Percentiles rank a stretch among this genome's conserved stretches.
Evolutionary conservation across 257 asterid species (phyloP).

Genomic region (Capsicum baccatum): DNA sequence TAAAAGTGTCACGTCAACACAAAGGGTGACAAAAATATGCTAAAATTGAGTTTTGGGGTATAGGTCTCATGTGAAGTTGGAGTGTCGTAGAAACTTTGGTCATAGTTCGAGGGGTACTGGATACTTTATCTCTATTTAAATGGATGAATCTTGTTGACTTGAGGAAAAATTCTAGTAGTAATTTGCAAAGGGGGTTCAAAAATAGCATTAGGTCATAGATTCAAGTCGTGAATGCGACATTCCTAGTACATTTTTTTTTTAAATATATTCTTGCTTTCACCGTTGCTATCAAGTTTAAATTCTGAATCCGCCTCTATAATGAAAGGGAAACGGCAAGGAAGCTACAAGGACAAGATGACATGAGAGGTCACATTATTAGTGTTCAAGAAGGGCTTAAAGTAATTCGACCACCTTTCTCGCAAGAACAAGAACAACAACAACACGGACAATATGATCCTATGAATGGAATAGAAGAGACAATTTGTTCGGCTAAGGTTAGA

Average conservation of each 20-base stretch:
- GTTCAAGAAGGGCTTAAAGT: constrained; percentile 41
- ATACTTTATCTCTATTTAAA: no score
- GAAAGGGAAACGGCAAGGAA: not conserved
- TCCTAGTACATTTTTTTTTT: not conserved
- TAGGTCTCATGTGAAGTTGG: no score
- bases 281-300: not conserved
- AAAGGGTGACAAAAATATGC: no score
- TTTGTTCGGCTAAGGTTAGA: constrained; percentile 52
- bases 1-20: no score
- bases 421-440: constrained; percentile 28
- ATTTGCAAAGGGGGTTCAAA: not conserved
- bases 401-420: constrained; percentile 46
- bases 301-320: not conserved
- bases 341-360: constrained; percentile 3
- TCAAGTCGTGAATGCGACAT: not conserved
- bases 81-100: no score
- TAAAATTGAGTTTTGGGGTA: no score
- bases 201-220: not conserved
- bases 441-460: not conserved
- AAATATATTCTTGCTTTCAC: not conserved
- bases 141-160: not conserved
- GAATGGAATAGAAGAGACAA: constrained; percentile 67
- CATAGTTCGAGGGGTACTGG: no score
- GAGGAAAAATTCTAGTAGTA: not conserved
- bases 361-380: constrained; percentile 19